Evolutionary conservation across 2,329 filamentous ascomycete genomes (phyloP).

Genomic region (Fusarium anguioides): DNA sequence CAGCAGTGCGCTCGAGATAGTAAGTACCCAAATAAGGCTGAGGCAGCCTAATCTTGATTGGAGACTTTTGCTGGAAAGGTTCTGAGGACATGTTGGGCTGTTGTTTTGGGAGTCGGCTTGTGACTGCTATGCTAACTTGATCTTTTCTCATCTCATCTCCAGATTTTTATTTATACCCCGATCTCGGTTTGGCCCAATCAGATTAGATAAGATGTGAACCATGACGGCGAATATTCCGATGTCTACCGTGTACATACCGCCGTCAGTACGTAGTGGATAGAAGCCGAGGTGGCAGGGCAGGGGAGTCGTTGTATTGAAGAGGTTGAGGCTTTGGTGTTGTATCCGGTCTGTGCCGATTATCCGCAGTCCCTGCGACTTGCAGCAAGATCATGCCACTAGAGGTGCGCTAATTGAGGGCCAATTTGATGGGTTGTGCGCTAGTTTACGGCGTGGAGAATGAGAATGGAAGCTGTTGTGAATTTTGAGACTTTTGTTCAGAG

Average conservation of each 20-base stretch:
- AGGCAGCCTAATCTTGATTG: slow-evolving; percentile 58
- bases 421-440: slow-evolving; percentile 6
- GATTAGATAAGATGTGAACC: slow-evolving; percentile 24
- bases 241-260: slow-evolving; percentile 1
- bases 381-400: slow-evolving; percentile 14
- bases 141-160: slow-evolving; percentile 17
- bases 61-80: slow-evolving; percentile 35
- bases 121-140: slow-evolving; percentile 3
- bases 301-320: slow-evolving; percentile 30
- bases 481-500: neutral
- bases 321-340: slow-evolving; percentile 3
- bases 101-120: slow-evolving; percentile 8
- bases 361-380: slow-evolving; percentile 17
- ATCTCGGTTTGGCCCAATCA: slow-evolving; percentile 30
- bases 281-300: neutral
- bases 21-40: slow-evolving; percentile 43
- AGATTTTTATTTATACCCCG: slow-evolving; percentile 42
- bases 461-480: neutral
- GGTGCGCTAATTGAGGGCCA: neutral
- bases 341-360: slow-evolving; percentile 28
- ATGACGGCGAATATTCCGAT: slow-evolving; percentile 18
- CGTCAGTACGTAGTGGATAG: neutral
- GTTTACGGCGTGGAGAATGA: slow-evolving; percentile 11
- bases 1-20: slow-evolving; percentile 32
- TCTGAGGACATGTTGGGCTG: slow-evolving; percentile 34